Evolutionary conservation across 345 rosid genomes (phyloP).

Genomic region (Eucalyptus coolabah): DNA sequence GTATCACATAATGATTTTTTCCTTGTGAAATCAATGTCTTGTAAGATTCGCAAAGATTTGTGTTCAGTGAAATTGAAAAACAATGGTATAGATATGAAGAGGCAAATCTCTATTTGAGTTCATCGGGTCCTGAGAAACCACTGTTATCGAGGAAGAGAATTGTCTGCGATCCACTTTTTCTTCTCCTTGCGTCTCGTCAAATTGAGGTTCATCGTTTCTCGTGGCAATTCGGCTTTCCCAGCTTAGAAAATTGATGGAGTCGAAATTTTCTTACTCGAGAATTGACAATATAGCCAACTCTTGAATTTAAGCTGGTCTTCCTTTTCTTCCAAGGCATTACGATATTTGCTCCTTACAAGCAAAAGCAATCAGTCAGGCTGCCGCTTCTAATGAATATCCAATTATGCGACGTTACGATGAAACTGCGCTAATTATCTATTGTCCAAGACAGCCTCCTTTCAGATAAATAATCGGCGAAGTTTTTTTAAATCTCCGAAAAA

Average conservation of each 20-base stretch:
- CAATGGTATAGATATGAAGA: background rate
- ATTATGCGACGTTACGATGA: background rate
- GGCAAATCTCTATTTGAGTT: background rate
- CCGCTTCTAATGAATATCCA: background rate
- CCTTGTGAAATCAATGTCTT: background rate
- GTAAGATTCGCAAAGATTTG: background rate
- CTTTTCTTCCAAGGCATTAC: background rate
- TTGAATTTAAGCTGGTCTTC: background rate
- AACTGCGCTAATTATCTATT: background rate
- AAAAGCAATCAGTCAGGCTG: background rate
- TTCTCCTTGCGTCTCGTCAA: background rate
- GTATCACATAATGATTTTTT: background rate
- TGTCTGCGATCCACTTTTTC: background rate
- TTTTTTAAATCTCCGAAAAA: background rate
- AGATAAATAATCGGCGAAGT: background rate
- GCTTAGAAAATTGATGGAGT: background rate
- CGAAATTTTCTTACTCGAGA: background rate
- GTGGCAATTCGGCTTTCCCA: background rate
- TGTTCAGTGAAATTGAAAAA: background rate
- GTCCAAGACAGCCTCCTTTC: background rate
- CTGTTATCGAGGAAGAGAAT: background rate
- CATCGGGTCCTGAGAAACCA: background rate
- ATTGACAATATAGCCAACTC: background rate
- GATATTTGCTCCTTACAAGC: background rate
- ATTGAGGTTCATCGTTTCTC: background rate